Evolutionary conservation across 2,329 filamentous ascomycete species (phyloP).

Genomic region (Penicillium sp.): DNA sequence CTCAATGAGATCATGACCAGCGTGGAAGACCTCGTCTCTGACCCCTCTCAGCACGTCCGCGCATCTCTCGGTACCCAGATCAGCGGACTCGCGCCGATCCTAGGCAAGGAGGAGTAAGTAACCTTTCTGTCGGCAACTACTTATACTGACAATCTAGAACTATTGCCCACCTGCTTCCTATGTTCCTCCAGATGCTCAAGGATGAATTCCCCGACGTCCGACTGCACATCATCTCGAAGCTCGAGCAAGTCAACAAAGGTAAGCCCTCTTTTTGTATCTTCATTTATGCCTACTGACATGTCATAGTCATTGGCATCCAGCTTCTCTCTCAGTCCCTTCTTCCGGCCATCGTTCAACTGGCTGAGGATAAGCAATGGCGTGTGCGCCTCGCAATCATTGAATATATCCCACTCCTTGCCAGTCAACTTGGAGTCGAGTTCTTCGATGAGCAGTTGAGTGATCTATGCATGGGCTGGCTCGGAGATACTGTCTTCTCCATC

Average conservation of each 20-base stretch:
- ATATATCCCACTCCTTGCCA: conserved; percentile 94
- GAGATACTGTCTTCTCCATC: conserved; percentile 98
- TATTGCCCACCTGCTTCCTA: conserved; percentile 91
- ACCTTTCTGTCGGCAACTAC: background rate
- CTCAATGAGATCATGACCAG: conserved; percentile 96
- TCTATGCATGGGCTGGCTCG: conserved; percentile 97
- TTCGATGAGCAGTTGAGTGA: conserved; percentile 96
- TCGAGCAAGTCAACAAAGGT: conserved; percentile 97
- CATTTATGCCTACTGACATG: background rate
- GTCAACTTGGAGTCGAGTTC: conserved; percentile 93
- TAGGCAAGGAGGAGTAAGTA: conserved; percentile 93
- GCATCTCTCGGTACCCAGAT: conserved; percentile 95
- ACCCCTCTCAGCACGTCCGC: conserved; percentile 94
- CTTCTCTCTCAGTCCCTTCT: conserved; percentile 93
- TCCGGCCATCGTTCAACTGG: conserved; percentile 93
- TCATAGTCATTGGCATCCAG: conserved; percentile 90
- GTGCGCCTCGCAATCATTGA: conserved; percentile 98
- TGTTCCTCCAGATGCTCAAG: conserved; percentile 99
- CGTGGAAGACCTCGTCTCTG: conserved; percentile 92
- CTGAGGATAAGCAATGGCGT: conserved; percentile 99
- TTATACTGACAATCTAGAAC: conserved; percentile 59
- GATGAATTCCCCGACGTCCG: conserved; percentile 98
- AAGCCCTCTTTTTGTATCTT: conserved; percentile 17
- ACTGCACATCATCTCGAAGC: conserved; percentile 99
- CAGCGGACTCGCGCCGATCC: conserved; percentile 90